Base-by-base conservation (phyloP, 768 basidiomycete species). In the Cystobasidium ongulense region DNA sequence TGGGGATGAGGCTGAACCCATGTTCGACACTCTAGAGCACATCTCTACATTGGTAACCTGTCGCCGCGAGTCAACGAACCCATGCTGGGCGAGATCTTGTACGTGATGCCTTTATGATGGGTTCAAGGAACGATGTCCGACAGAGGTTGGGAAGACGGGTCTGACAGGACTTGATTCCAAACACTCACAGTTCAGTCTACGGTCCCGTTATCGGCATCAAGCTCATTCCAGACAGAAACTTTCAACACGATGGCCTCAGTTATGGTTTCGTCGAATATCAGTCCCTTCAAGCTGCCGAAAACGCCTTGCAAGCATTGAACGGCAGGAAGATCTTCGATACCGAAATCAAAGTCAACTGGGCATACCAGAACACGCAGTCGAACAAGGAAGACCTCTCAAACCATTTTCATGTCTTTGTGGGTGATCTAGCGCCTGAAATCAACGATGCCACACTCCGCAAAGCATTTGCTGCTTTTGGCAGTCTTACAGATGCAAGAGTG, bases 291-390 rank as follows among this genome's bases (percentile, higher is more conserved):
- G 91, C 93, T 41, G 96, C 96, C 41, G 96, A 99, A 83, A 97
- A 96, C 63, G 96, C 96, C n/a, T 85, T 99, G 39, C 90, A 93
- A 83, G 97, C 96, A 53, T 87, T 99, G 79, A 98, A 98, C 81
- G 96, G 96, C 57, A 90, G 96, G 80, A 96, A 97, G 85, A 98
- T 99, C 79, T 99, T 98, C 79, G 96, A 99, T 83, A 96, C 96
- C 43, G 96, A 99, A 84, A 94, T 99, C 78, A 88, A 92, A 77
- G 94, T 97, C 84, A 99, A 99, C 82, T 99, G 96, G 96, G 96
- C 96, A 39, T 97, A 98, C 82, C 95, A 98, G 82, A 94, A 93
- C 78, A 88, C 90, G 80, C 91, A 94, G 63, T 39, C 76, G 86
- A 93, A 92, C 84, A 97, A 97, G 85, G 96, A 99, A 83, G 96